These are phyloP conservation scores for Colletotrichum filicis DNA, from an alignment of 2,329 filamentous ascomycete genomes.

Conservation along the genomic window DNA sequence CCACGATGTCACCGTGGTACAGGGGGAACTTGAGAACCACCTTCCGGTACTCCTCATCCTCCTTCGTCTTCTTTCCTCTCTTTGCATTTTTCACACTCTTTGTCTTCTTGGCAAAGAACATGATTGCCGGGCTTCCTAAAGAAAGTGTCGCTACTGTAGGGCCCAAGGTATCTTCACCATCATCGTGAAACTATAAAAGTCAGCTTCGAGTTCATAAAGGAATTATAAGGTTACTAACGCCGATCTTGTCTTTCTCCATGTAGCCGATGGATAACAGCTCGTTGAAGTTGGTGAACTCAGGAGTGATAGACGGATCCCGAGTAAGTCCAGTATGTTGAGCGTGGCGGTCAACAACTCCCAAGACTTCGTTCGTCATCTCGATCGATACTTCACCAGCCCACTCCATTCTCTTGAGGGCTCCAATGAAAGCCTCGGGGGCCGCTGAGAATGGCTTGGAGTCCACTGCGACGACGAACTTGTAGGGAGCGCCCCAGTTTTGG, in stretches of 20 bases:
- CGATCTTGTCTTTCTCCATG: conserved; percentile 68
- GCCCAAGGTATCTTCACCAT: conserved; percentile 71
- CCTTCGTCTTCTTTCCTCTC: background rate
- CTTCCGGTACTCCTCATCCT: background rate
- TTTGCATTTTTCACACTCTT: conserved; percentile 40
- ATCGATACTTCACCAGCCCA: conserved; percentile 63
- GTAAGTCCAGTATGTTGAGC: background rate
- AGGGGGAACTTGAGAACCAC: conserved; percentile 54
- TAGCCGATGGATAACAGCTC: conserved; percentile 73
- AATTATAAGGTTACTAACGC: conserved; percentile 44
- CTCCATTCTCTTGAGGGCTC: conserved; percentile 61
- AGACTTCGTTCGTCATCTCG: conserved; percentile 36
- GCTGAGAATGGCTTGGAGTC: conserved; percentile 59
- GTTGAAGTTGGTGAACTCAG: conserved; percentile 62
- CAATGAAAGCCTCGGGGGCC: conserved; percentile 59
- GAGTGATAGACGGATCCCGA: conserved; percentile 38
- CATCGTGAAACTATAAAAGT: conserved; percentile 69
- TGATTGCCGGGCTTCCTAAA: conserved; percentile 66
- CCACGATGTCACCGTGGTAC: conserved; percentile 71
- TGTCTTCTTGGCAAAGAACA: conserved; percentile 68
- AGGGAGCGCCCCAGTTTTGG: conserved; percentile 71
- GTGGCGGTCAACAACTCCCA: conserved; percentile 9
- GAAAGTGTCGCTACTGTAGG: conserved; percentile 72
- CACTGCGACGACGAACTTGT: conserved; percentile 72
- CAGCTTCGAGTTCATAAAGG: background rate